Evolutionary conservation across 768 basidiomycete genomes (phyloP), one percentile per base, ranked within the genome.

Genomic region (Sarcomyxa edulis): DNA sequence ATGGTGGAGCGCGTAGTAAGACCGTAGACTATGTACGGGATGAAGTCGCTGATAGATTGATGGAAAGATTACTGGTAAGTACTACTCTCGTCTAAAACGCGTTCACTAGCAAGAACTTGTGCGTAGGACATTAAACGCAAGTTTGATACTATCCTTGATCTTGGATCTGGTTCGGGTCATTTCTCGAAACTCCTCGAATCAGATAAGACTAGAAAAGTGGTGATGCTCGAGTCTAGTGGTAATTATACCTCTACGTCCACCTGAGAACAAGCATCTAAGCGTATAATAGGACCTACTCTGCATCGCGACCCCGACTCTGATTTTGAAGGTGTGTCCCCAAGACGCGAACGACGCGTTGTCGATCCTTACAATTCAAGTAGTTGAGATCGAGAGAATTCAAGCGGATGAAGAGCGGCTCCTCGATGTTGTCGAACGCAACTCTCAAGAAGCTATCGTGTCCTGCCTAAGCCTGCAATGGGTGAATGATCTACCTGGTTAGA

Each of bases 401-500:
- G 81, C 73, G 30, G 91, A 96, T 44, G 93, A 97, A 55, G 93
- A 97, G 56, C 67, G 73, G 22, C 61, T 97, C 2, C 69, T 94
- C 2, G 62, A 76, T 29, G 58, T 68, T 14, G 64, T 97, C 8
- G 66, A 72, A 4, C 78, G 68, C 2, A 73, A 84, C 44, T 88
- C 90, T 10, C 85, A 94, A 54, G 95, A 98, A 53, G 91, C 88
- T 12, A 77, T 97, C 32, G 81, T 96, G 18, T 94, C 91, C 9
- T 94, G 90, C 55, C 72, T 96, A 3, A 84, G 82, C 49, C 69
- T 98, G 29, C 96, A 99, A 46, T 99, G 96, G 96, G 78, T 96
- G 9, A 98, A 98, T 50, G 96, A 99, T 62, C 74, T 99, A 5
- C 95, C 93, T 44, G 92, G 94, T 89, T 22, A 19, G 71, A 50